phyloP scores from a whole-genome alignment of 345 rosid species.

The Murraya koenigii region DNA sequence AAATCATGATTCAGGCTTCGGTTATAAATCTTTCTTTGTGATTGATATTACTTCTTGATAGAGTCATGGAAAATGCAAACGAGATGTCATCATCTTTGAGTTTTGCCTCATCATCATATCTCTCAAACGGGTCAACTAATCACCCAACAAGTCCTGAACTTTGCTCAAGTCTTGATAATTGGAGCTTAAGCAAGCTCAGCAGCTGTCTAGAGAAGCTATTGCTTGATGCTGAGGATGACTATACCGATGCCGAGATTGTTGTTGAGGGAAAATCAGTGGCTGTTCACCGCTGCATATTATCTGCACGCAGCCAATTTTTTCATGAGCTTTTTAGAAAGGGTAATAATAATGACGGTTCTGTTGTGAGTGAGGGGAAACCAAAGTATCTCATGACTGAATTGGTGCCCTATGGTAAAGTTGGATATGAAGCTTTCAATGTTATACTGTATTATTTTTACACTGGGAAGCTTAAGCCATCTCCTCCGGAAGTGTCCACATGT shows the following conservation, averaged over 20 bases:
- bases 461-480: constrained; percentile 33
- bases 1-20: background rate
- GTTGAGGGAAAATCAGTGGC: constrained; percentile 34
- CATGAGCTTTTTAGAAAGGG: constrained; percentile 29
- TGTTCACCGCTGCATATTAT: constrained; percentile 46
- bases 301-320: constrained; percentile 41
- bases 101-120: constrained; percentile 27
- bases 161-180: constrained; percentile 20
- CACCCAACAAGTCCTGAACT: constrained; percentile 18
- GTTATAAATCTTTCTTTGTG: background rate
- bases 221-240: constrained; percentile 13
- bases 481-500: constrained; percentile 42
- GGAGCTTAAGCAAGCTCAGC: constrained; percentile 38
- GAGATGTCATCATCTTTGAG: constrained; percentile 34
- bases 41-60: background rate
- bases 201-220: constrained; percentile 29
- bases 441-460: constrained; percentile 43
- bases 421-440: constrained; percentile 37
- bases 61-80: constrained; percentile 32
- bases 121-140: constrained; percentile 25
- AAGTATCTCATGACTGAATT: constrained; percentile 30
- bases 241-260: constrained; percentile 38
- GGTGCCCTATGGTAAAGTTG: constrained; percentile 31
- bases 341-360: background rate
- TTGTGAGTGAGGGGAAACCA: constrained; percentile 26